A percentile compares a stretch with the other conserved stretches of the same genome.
phyloP scores from a whole-genome alignment of 352 stramenopile species.

The Globisporangium lucens region DNA sequence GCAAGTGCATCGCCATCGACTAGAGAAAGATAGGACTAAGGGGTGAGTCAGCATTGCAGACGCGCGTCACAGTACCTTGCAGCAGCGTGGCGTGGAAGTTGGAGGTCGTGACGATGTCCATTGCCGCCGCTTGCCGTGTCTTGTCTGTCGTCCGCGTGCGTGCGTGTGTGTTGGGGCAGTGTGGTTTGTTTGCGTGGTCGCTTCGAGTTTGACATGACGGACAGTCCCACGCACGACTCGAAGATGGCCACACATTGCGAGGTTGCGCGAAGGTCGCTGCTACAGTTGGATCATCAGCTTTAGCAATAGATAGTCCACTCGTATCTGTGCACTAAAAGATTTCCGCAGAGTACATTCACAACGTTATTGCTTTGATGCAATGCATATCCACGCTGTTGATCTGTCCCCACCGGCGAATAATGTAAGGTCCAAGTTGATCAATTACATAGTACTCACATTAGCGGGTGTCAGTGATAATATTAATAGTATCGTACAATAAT shows the following conservation, averaged over 20 bases:
- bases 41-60: neutral
- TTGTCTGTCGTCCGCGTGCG: neutral
- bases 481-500: too few relatives aligned
- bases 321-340: too few relatives aligned
- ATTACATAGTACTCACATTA: too few relatives aligned
- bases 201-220: neutral
- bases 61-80: conserved; percentile 35
- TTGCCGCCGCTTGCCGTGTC: conserved; percentile 14
- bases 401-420: too few relatives aligned
- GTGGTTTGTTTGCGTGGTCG: neutral
- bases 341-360: too few relatives aligned
- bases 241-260: conserved; percentile 8
- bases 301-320: too few relatives aligned
- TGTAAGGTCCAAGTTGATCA: too few relatives aligned
- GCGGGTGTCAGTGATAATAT: too few relatives aligned
- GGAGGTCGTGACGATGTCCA: conserved; percentile 88
- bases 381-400: too few relatives aligned
- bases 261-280: conserved; percentile 8
- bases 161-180: neutral
- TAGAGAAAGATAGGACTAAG: neutral
- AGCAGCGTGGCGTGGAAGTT: conserved; percentile 88
- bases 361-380: too few relatives aligned
- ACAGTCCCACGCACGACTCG: conserved; percentile 2
- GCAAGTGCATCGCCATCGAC: neutral
- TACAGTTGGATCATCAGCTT: too few relatives aligned